Percentiles rank a stretch among this genome's conserved stretches.
Conservation (phyloP, 2,329 filamentous ascomycete species). For the Talaromyces amestolkiae region DNA sequence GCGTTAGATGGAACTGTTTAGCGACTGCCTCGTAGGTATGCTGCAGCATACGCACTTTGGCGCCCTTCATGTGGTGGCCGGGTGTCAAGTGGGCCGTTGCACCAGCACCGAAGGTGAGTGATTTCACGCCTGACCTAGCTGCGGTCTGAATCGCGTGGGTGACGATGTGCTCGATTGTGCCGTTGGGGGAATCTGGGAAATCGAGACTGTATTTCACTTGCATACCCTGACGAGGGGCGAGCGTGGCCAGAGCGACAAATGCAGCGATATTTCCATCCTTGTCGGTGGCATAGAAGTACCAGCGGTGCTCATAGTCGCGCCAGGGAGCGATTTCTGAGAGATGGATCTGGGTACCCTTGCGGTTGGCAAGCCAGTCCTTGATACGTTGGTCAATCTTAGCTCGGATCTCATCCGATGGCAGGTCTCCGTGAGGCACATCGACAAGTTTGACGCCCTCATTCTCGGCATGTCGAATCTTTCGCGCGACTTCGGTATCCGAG, state of each 20-base stretch:
- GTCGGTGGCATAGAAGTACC: slow-evolving; percentile 79
- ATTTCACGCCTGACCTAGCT: slow-evolving; percentile 57
- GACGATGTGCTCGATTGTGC: slow-evolving; percentile 81
- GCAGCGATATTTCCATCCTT: slow-evolving; percentile 69
- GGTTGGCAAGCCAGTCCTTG: slow-evolving; percentile 72
- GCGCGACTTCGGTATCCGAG: slow-evolving; percentile 64
- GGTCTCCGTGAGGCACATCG: slow-evolving; percentile 65
- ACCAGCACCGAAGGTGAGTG: slow-evolving; percentile 83
- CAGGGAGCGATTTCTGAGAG: slow-evolving; percentile 86
- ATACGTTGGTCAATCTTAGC: slow-evolving; percentile 70
- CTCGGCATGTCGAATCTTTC: slow-evolving; percentile 78
- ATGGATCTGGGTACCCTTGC: slow-evolving; percentile 84
- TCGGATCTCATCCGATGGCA: slow-evolving; percentile 64
- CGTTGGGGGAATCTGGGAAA: slow-evolving; percentile 81
- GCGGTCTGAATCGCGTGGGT: slow-evolving; percentile 66
- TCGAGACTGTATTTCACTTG: slow-evolving; percentile 96
- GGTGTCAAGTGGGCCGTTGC: slow-evolving; percentile 71
- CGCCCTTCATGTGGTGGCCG: slow-evolving; percentile 76
- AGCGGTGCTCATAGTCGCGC: slow-evolving; percentile 77
- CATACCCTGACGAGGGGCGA: slow-evolving; percentile 78
- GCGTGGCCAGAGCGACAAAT: slow-evolving; percentile 78
- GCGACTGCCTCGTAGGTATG: slow-evolving; percentile 79
- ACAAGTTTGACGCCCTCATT: slow-evolving; percentile 79
- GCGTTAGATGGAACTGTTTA: slow-evolving; percentile 75
- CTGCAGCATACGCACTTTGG: slow-evolving; percentile 76